Evolutionary conservation across 2,329 filamentous ascomycete genomes (phyloP), one percentile per base, ranked within the genome.

Genomic region (Diaporthe ilicicola): DNA sequence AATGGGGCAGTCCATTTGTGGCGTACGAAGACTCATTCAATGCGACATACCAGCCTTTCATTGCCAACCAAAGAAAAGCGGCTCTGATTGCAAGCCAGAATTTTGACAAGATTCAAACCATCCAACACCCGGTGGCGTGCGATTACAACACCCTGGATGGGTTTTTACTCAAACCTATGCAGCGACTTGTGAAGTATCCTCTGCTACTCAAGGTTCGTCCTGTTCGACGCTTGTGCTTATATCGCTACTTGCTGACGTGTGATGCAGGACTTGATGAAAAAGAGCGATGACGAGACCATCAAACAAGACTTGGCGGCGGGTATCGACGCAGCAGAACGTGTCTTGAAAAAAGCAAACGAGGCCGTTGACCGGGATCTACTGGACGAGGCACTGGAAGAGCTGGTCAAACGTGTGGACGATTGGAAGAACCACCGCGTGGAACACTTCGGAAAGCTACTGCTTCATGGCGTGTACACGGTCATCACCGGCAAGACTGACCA

Each of bases 151-250:
- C 94, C 0, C 84, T 98, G 19, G 94, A 96, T 76, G 94, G 94
- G 4, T 99, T 99, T 79, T 85, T 99, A 39, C 87, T 99, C 64
- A 99, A 99, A 80, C 96, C 96, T 1, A 98, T 99, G 87, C 96
- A 99, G 82, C 90, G 96, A 76, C 84, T 99, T 71, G 94, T 95
- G 62, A 98, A 98, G 81, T 99, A 98, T 78, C 96, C 96, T 4
- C 84, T 99, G 13, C 86, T 99, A 70, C 87, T 99, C 48, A 94
- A 93, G 84, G 93, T 95, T 84, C 74, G 83, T 78, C 42, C 44
- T 56, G 39, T 61, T 44, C 48, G 15, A 68, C 27, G 9, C 27
- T 44, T 59, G 75, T 66, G 73, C 39, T 27, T 62, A 19, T 19
- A 4, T 22, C 13, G 24, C 12, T 10, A 34, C 15, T 10, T 69